Conservation (phyloP, 345 rosid species). For the Boechera stricta region DNA sequence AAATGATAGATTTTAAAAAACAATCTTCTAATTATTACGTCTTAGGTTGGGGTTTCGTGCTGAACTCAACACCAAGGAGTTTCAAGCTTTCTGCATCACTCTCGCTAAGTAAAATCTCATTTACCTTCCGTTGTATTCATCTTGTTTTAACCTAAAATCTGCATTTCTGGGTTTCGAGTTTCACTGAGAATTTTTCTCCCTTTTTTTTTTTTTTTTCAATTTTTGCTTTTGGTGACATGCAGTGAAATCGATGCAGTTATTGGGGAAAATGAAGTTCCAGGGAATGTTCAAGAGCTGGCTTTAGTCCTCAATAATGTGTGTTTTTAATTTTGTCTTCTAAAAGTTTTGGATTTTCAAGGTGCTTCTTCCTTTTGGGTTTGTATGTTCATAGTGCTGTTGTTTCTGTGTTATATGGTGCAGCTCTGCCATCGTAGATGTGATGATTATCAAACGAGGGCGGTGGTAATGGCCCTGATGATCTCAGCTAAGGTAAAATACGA, state of each 20-base stretch:
- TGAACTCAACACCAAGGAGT: conserved; percentile 15
- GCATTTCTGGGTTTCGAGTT: neutral
- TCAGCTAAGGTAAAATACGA: conserved; percentile 73
- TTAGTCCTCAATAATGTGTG: conserved; percentile 49
- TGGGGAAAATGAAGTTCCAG: conserved; percentile 65
- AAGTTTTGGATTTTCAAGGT: neutral
- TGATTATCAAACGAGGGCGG: conserved; percentile 47
- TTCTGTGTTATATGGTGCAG: conserved; percentile 50
- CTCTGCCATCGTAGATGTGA: conserved; percentile 54
- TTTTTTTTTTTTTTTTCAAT: neutral
- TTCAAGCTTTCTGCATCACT: conserved; percentile 49
- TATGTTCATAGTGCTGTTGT: neutral
- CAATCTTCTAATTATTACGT: neutral
- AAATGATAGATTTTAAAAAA: neutral
- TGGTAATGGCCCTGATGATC: conserved; percentile 77
- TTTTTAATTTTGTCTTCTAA: neutral
- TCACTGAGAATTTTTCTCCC: neutral
- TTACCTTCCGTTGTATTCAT: neutral
- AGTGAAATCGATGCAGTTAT: conserved; percentile 80
- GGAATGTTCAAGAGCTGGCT: conserved; percentile 54
- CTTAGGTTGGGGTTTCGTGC: conserved; percentile 16
- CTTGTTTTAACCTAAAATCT: neutral
- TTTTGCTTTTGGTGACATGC: conserved; percentile 36
- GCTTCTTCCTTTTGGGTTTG: conserved; percentile 13
- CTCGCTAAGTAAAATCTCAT: conserved; percentile 59